Conservation (phyloP, 805 yeast species). For the Yarrowia deformans region DNA sequence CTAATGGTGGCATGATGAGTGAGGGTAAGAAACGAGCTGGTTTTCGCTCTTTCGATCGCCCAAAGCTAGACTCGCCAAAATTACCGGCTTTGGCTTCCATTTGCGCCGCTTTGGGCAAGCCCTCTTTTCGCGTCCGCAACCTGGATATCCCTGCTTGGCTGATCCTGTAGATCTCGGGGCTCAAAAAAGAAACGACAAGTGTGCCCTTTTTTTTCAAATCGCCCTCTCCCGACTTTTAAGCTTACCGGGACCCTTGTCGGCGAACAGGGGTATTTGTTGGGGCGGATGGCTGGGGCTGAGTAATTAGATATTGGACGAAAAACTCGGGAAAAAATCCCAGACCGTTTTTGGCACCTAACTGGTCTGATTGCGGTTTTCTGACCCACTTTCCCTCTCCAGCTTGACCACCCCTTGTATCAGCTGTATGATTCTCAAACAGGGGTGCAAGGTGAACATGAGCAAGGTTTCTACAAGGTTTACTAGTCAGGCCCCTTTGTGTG, state of each 20-base stretch:
- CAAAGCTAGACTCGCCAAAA: neutral
- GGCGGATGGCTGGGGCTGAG: neutral
- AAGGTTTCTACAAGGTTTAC: neutral
- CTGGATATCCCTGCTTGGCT: neutral
- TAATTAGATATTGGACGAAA: too few species aligned
- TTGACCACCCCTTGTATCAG: neutral
- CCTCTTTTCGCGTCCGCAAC: neutral
- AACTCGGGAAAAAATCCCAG: neutral
- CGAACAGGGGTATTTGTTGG: conserved; percentile 27
- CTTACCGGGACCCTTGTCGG: conserved; percentile 29
- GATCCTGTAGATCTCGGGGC: conserved; percentile 17
- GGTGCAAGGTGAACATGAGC: neutral
- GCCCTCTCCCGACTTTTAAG: conserved; percentile 13
- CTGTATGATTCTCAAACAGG: neutral
- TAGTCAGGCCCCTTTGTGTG: too few species aligned
- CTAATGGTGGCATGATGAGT: neutral
- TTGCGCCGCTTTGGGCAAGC: neutral
- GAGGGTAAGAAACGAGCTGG: neutral
- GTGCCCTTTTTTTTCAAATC: neutral
- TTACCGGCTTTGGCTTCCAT: too few species aligned
- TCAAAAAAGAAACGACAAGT: neutral
- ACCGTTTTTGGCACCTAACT: too few species aligned
- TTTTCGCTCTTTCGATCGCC: too few species aligned
- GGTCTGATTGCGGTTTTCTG: neutral
- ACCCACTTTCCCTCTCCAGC: neutral